A percentile compares a stretch with the other conserved stretches of the same genome.
phyloP scores from a whole-genome alignment of 345 rosid genomes.

The Salix suchowensis region DNA sequence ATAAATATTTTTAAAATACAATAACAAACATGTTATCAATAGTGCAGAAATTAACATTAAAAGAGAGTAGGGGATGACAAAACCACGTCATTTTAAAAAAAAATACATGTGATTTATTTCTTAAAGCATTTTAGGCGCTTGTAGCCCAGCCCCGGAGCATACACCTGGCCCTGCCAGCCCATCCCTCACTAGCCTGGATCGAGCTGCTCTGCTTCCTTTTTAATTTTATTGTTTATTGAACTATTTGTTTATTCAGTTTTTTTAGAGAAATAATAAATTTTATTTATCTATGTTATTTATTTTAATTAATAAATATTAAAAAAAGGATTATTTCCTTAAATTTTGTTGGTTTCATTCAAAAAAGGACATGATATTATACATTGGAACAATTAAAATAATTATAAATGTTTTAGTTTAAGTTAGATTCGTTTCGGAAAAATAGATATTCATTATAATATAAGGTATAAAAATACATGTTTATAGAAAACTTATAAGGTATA shows the following conservation, averaged over 20 bases:
- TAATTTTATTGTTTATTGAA: not conserved
- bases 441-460: too few relatives aligned
- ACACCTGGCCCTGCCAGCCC: not conserved
- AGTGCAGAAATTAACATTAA: too few relatives aligned
- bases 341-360: not conserved
- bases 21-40: too few relatives aligned
- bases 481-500: not conserved
- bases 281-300: not conserved
- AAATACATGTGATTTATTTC: too few relatives aligned
- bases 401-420: too few relatives aligned
- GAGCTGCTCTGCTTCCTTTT: not conserved
- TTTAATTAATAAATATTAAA: too few relatives aligned
- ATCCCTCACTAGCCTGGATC: not conserved
- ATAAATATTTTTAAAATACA: too few relatives aligned
- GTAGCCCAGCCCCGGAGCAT: not conserved
- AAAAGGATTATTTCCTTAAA: not conserved
- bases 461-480: too few relatives aligned
- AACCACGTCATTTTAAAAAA: too few relatives aligned
- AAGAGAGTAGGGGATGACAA: not conserved
- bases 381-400: too few relatives aligned
- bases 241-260: not conserved
- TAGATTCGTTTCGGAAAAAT: too few relatives aligned
- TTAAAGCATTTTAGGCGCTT: too few relatives aligned
- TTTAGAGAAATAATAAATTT: not conserved
- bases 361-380: not conserved